Evolutionary conservation across 129 eudicot genomes (phyloP), one percentile per base, ranked within the genome.

Genomic region (Escallonia rubra): DNA sequence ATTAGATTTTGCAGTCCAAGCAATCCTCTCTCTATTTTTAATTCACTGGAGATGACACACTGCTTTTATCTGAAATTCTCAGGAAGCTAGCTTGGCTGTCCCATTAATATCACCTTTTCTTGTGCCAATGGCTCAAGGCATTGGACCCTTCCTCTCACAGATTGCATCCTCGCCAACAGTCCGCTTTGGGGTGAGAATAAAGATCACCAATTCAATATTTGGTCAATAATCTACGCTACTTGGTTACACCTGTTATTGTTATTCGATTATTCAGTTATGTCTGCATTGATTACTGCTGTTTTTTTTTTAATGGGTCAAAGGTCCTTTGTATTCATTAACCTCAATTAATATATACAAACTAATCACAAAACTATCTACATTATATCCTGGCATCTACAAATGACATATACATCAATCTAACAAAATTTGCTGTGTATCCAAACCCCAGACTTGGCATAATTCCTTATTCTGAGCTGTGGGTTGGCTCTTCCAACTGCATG

Each of bases 21-120:
- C 12, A 52, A 8, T 59, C 4, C 23, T 44, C 47, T 53, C n/a
- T 60, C 52, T 42, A 44, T 60, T 41, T 60, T 48, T 60, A 41
- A 57, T 39, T 66, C 58, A 65, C 43, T 23, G 50, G 61, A n/a
- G 34, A 3, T 42, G 62, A 34, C 44, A 23, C 34, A 1, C 34
- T 23, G 34, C 53, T 57, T 69, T 42, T 59, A 41, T 69, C 45
- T 66, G 51, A 65, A 72, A 66, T 10, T 79, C 71, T 55, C 91
- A 92, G 98, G 99, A 93, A 68, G 96, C 99, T 63, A 89, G 95
- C 75, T 11, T 79, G 65, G 95, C 95, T 3, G 73, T 84, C 67
- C 99, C 99, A 43, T 68, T 93, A 61, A 74, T 89, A 72, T 93
- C 99, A 56, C 95, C 99, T 68, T 90, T 93, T 72, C 83, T 93